These are phyloP conservation scores for Talaromyces adpressus DNA, from an alignment of 495 filamentous ascomycete species.

Conservation along the genomic window DNA sequence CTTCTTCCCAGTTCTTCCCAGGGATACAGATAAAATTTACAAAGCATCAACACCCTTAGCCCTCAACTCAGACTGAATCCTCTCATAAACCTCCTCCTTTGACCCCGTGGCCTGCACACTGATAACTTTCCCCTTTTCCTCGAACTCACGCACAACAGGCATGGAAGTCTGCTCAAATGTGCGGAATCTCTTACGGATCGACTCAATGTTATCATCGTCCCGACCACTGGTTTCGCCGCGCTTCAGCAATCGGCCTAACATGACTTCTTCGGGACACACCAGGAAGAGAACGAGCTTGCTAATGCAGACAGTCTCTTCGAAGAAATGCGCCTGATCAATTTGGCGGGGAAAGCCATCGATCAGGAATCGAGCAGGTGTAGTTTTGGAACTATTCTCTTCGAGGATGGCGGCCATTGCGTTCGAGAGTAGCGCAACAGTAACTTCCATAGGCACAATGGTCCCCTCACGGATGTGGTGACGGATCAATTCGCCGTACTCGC, in stretches of 20 bases:
- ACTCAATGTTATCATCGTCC: constrained; percentile 89
- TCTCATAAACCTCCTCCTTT: constrained; percentile 68
- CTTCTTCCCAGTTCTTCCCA: neutral
- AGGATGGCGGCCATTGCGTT: constrained; percentile 76
- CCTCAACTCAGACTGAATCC: constrained; percentile 51
- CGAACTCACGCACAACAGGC: constrained; percentile 88
- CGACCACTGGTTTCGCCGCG: constrained; percentile 87
- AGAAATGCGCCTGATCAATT: constrained; percentile 91
- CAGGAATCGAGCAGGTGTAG: constrained; percentile 56
- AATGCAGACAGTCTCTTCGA: constrained; percentile 81
- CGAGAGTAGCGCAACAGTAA: constrained; percentile 88
- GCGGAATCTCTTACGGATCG: constrained; percentile 90
- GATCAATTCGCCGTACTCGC: constrained; percentile 86
- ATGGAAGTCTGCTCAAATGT: constrained; percentile 93
- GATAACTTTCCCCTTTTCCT: constrained; percentile 69
- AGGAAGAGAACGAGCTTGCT: constrained; percentile 82
- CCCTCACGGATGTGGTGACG: constrained; percentile 84
- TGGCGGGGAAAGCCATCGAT: constrained; percentile 95
- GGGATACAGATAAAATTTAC: constrained; percentile 4
- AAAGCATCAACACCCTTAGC: constrained; percentile 34
- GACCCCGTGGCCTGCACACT: constrained; percentile 59
- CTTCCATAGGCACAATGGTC: constrained; percentile 95
- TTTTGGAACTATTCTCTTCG: constrained; percentile 23
- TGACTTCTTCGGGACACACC: constrained; percentile 81
- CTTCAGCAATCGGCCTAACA: constrained; percentile 76